Evolutionary conservation across 2,329 filamentous ascomycete genomes (phyloP).

Genomic region (Monilinia fructigena): DNA sequence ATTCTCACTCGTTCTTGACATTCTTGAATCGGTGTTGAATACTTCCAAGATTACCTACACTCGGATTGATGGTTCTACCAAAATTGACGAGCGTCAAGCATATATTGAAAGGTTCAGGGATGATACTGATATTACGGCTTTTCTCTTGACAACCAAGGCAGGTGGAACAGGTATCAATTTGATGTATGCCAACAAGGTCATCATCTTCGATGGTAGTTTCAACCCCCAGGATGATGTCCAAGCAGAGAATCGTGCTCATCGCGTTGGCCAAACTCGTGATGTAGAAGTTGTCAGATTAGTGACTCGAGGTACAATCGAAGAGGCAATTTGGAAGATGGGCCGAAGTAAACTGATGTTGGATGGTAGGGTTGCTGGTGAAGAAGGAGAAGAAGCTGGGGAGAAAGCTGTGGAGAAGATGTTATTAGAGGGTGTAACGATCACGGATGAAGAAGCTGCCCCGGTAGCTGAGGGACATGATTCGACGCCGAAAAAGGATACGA

Average conservation of each 20-base stretch:
- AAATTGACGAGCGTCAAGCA: slow-evolving; percentile 78
- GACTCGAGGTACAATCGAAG: slow-evolving; percentile 79
- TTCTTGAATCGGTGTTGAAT: slow-evolving; percentile 79
- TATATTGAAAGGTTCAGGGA: slow-evolving; percentile 85
- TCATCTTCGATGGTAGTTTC: slow-evolving; percentile 96
- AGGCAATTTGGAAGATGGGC: slow-evolving; percentile 87
- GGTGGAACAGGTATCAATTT: slow-evolving; percentile 97
- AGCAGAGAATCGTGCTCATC: slow-evolving; percentile 93
- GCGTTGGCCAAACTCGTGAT: slow-evolving; percentile 84
- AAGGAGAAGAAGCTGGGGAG: slow-evolving; percentile 41
- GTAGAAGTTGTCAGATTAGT: slow-evolving; percentile 90
- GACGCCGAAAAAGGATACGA: neutral
- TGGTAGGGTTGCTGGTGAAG: slow-evolving; percentile 64
- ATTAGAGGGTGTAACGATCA: slow-evolving; percentile 32
- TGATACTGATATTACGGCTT: slow-evolving; percentile 76
- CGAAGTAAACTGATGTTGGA: slow-evolving; percentile 92
- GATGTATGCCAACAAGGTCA: slow-evolving; percentile 92
- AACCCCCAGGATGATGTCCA: slow-evolving; percentile 99
- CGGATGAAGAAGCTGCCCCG: slow-evolving; percentile 19
- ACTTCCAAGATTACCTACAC: slow-evolving; percentile 72
- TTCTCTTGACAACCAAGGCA: slow-evolving; percentile 88
- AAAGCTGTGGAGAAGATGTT: slow-evolving; percentile 37
- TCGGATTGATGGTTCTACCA: slow-evolving; percentile 81
- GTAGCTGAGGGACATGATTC: slow-evolving; percentile 21
- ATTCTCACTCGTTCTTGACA: slow-evolving; percentile 88